Evolutionary conservation across 768 basidiomycete genomes (phyloP), one percentile per base, ranked within the genome.

Genomic region (Dioszegia crocea): DNA sequence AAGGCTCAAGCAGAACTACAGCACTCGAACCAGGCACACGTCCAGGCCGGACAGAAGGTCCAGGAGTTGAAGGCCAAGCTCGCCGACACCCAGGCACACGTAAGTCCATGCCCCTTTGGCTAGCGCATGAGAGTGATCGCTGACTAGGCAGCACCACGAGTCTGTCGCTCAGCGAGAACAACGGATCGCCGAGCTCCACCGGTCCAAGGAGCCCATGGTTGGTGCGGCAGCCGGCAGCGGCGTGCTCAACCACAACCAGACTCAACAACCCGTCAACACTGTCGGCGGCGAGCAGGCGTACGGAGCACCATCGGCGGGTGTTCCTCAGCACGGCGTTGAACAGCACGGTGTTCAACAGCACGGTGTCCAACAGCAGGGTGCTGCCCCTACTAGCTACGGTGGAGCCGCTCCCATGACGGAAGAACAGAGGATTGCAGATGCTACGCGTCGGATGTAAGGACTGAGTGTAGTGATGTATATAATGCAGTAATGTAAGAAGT

Each of bases 161-260:
- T 44, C 48, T n/a, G 46, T 36, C 4, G 47, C 55, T 23, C 41
- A 48, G 12, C 52, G 59, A 8, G 59, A 60, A 30, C 43, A 60
- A 16, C 26, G 36, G 17, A 54, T 55, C 24, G 60, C 60, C 30
- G 54, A 56, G 11, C 48, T 56, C 5, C 55, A 61, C 31, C 36
- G 38, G 16, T 26, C 41, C 10, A n/a, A 60, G n/a, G 44, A 53
- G 21, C 51, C 57, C 57, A 33, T 16, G 1, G 57, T 52, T 29
- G 46, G 36, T 46, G 23, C 56, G 2, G 51, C 31, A 12, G 52
- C 51, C 4, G 52, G 44, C 31, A 43, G 50, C 14, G 58, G 49
- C 12, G 51, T 27, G 17, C 48, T 49, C 9, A 39, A 40, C 17
- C 14, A 27, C 21, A 17, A 59, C 36, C 29, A 49, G 16, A 33